These are phyloP conservation scores for Tetracladium maxilliforme DNA, from an alignment of 2,329 filamentous ascomycete species.

Conservation along the genomic window DNA sequence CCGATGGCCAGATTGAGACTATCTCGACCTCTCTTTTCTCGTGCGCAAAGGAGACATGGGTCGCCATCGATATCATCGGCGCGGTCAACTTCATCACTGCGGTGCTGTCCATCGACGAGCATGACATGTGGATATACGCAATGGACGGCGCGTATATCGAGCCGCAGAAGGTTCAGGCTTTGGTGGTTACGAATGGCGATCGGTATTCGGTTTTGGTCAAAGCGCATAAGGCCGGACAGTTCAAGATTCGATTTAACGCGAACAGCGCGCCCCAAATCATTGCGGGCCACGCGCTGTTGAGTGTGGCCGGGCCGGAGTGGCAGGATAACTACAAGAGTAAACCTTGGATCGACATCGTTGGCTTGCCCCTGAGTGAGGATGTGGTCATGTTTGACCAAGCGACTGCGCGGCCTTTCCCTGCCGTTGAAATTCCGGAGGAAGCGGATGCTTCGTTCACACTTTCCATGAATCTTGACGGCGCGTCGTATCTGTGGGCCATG, in stretches of 20 bases:
- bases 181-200: slow-evolving; percentile 14
- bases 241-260: slow-evolving; percentile 16
- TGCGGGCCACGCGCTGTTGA: slow-evolving; percentile 4
- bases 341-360: too few relatives aligned
- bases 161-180: slow-evolving; percentile 15
- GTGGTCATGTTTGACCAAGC: too few relatives aligned
- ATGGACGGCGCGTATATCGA: slow-evolving; percentile 25
- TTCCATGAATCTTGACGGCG: too few relatives aligned
- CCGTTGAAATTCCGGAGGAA: too few relatives aligned
- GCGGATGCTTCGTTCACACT: too few relatives aligned
- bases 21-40: slow-evolving; percentile 9
- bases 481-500: too few relatives aligned
- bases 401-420: too few relatives aligned
- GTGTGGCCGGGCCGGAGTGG: too few relatives aligned
- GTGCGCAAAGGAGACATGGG: slow-evolving; percentile 14
- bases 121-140: slow-evolving; percentile 25
- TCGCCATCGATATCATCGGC: slow-evolving; percentile 21
- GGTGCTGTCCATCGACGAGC: slow-evolving; percentile 26
- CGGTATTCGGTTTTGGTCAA: slow-evolving; percentile 24
- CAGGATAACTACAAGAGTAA: too few relatives aligned
- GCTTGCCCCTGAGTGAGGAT: too few relatives aligned
- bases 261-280: slow-evolving; percentile 10
- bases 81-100: slow-evolving; percentile 14
- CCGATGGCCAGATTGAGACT: slow-evolving; percentile 11
- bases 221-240: slow-evolving; percentile 20